Evolutionary conservation across 2,329 filamentous ascomycete genomes (phyloP).

Genomic region (Fusarium citri): DNA sequence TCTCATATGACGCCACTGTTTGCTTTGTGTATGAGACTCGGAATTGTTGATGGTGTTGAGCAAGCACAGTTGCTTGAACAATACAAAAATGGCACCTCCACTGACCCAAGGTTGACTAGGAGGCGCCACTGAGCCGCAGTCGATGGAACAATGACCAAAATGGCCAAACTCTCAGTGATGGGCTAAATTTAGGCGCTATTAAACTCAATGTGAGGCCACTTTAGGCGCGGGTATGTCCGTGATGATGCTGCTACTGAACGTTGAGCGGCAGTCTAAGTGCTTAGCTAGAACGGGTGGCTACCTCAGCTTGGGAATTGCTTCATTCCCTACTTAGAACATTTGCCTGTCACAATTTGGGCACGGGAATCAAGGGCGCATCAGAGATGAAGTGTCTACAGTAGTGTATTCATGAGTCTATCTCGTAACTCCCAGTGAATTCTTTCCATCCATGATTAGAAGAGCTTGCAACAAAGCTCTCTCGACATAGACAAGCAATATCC

Average conservation of each 20-base stretch:
- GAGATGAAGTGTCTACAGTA: neutral
- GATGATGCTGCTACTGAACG: neutral
- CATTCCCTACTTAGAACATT: too few relatives aligned
- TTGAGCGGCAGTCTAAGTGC: neutral
- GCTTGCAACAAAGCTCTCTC: neutral
- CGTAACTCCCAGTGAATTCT: neutral
- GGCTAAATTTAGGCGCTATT: conserved; percentile 10
- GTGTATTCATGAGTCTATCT: conserved; percentile 19
- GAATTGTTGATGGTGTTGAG: neutral
- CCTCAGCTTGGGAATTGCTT: neutral
- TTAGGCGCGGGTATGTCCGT: conserved; percentile 6
- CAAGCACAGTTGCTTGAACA: conserved; percentile 5
- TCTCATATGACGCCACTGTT: neutral
- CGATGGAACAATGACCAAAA: neutral
- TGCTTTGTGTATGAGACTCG: neutral
- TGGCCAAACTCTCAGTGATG: neutral
- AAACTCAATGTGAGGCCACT: conserved; percentile 9
- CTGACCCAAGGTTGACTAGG: conserved; percentile 2
- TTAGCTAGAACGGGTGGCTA: neutral
- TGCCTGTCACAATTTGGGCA: too few relatives aligned
- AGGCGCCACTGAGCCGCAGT: conserved; percentile 4
- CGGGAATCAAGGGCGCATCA: neutral
- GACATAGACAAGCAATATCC: conserved; percentile 9
- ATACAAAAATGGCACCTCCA: neutral
- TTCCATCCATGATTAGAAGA: neutral